phyloP scores from a whole-genome alignment of 2,329 filamentous ascomycete species.

The Hypoxylon sp. region DNA sequence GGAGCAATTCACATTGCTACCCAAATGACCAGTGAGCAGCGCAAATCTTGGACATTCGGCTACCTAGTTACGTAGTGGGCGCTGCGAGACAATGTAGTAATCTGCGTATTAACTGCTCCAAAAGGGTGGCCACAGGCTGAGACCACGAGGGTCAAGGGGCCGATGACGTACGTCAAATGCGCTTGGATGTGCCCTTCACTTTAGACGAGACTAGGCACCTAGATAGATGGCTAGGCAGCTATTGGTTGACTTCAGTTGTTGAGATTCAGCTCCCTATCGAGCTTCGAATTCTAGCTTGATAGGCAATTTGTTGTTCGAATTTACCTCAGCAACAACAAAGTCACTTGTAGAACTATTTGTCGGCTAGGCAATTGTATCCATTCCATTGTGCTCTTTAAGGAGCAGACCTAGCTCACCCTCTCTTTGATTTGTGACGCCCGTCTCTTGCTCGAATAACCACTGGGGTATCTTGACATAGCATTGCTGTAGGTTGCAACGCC shows the following conservation, averaged over 20 bases:
- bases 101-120: constrained; percentile 11
- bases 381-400: constrained; percentile 26
- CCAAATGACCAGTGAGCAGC: constrained; percentile 23
- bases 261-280: constrained; percentile 27
- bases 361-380: constrained; percentile 4
- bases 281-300: constrained; percentile 13
- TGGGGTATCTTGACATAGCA: constrained; percentile 44
- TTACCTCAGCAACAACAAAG: constrained; percentile 17
- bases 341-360: constrained; percentile 14
- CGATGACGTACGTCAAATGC: constrained; percentile 40
- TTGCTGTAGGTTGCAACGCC: constrained; percentile 40
- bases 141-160: constrained; percentile 25
- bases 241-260: constrained; percentile 15
- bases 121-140: constrained; percentile 7
- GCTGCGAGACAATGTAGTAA: constrained; percentile 13
- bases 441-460: constrained; percentile 37
- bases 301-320: constrained; percentile 16
- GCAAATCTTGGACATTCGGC: constrained; percentile 6
- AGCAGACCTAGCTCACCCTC: constrained; percentile 15
- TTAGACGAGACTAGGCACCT: constrained; percentile 11
- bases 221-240: not conserved
- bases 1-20: constrained; percentile 12
- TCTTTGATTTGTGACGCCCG: constrained; percentile 24
- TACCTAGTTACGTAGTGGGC: constrained; percentile 18
- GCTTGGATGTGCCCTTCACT: constrained; percentile 11